These are phyloP conservation scores for Blastobotrys serpentis DNA, from an alignment of 1,139 yeast genomes.

Conservation along the genomic window DNA sequence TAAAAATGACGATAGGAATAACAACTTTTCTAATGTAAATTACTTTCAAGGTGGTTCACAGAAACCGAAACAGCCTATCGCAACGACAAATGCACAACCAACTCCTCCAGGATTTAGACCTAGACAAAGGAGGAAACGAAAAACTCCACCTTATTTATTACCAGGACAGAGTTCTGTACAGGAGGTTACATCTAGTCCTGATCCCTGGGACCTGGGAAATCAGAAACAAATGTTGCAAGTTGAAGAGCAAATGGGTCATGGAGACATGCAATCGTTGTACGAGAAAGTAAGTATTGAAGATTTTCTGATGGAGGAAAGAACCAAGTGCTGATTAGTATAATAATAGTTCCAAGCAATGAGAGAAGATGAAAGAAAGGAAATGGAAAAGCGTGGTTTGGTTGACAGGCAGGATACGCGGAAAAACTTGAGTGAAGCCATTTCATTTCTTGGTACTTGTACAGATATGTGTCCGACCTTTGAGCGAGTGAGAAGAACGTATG, in stretches of 20 bases:
- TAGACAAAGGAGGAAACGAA: slow-evolving; percentile 12
- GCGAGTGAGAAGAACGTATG: slow-evolving; percentile 82
- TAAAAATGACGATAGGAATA: neutral
- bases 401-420: slow-evolving; percentile 86
- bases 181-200: slow-evolving; percentile 19
- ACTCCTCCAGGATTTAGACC: slow-evolving; percentile 16
- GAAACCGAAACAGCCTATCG: neutral
- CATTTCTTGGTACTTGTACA: slow-evolving; percentile 80
- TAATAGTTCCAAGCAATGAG: slow-evolving; percentile 63
- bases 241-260: slow-evolving; percentile 39
- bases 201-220: slow-evolving; percentile 56
- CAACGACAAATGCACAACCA: neutral
- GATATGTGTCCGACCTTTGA: slow-evolving; percentile 97
- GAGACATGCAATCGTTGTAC: slow-evolving; percentile 52
- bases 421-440: slow-evolving; percentile 79
- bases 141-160: slow-evolving; percentile 14
- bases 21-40: slow-evolving; percentile 10
- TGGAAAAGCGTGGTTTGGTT: slow-evolving; percentile 82
- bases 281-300: slow-evolving; percentile 41
- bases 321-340: slow-evolving; percentile 12
- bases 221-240: slow-evolving; percentile 48
- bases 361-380: slow-evolving; percentile 69
- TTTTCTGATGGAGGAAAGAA: slow-evolving; percentile 3
- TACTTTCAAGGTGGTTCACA: slow-evolving; percentile 8
- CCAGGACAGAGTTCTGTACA: slow-evolving; percentile 15